phyloP scores from a whole-genome alignment of 108 stramenopile species.

The Cylindrotheca closterium region DNA sequence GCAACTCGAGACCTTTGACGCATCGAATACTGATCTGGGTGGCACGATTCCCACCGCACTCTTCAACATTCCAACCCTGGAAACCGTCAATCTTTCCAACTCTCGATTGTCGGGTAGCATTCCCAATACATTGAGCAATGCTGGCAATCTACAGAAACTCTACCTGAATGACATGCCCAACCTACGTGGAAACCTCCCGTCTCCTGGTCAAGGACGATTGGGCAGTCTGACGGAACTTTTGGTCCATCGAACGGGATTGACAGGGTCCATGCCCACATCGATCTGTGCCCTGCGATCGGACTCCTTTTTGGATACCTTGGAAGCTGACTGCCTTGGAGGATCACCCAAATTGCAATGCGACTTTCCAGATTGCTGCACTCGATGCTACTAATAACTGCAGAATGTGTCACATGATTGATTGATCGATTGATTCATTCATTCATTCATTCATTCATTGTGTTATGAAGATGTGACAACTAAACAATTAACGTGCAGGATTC shows the following conservation, averaged over 20 bases:
- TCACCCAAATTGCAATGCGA: slow-evolving; percentile 43
- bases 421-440: no score
- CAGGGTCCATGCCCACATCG: slow-evolving; percentile 45
- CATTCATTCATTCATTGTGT: no score
- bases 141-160: slow-evolving; percentile 40
- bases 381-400: slow-evolving; percentile 46
- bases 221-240: slow-evolving; percentile 38
- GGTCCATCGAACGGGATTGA: slow-evolving; percentile 37
- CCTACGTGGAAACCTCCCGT: slow-evolving; percentile 53
- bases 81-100: slow-evolving; percentile 33
- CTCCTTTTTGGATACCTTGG: slow-evolving; percentile 33
- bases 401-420: no score
- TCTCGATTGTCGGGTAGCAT: slow-evolving; percentile 31
- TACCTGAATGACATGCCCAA: slow-evolving; percentile 47
- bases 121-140: slow-evolving; percentile 9
- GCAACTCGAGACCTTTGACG: slow-evolving; percentile 32
- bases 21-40: slow-evolving; percentile 15
- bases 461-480: no score
- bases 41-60: slow-evolving; percentile 37
- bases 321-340: slow-evolving; percentile 40
- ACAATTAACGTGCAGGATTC: no score
- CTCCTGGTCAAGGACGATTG: slow-evolving; percentile 20
- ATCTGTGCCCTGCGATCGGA: slow-evolving; percentile 26
- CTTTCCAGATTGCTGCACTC: slow-evolving; percentile 53
- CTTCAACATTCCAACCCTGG: slow-evolving; percentile 24